Evolutionary conservation across 108 stramenopile genomes (phyloP).

Genomic region (Licmophora abbreviata): DNA sequence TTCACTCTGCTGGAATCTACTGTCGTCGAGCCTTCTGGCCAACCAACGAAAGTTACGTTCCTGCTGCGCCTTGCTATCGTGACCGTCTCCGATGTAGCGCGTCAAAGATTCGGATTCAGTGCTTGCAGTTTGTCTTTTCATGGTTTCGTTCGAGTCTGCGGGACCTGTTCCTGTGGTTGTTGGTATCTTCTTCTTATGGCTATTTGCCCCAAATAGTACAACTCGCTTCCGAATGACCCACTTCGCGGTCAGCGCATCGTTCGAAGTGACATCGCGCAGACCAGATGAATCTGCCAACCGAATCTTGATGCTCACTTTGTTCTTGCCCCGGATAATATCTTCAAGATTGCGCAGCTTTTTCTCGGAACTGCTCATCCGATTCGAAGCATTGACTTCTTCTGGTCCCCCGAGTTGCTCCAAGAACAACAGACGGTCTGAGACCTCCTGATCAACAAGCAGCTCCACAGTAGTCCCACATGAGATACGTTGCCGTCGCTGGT

Average conservation of each 20-base stretch:
- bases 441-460: conserved; percentile 36
- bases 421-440: conserved; percentile 24
- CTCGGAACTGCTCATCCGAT: conserved; percentile 14
- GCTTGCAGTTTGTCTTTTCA: background rate
- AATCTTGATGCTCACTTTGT: conserved; percentile 37
- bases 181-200: conserved; percentile 10
- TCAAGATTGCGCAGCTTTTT: conserved; percentile 27
- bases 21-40: conserved; percentile 6
- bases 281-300: conserved; percentile 22
- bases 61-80: conserved; percentile 49
- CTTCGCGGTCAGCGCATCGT: conserved; percentile 13
- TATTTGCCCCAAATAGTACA: conserved; percentile 3
- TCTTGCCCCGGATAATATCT: conserved; percentile 38
- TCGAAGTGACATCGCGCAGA: too few relatives aligned
- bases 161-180: background rate
- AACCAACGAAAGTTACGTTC: conserved; percentile 62
- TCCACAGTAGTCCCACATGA: conserved; percentile 28
- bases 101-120: background rate
- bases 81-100: conserved; percentile 47
- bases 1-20: conserved; percentile 8
- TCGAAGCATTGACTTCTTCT: conserved; percentile 12
- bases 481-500: background rate
- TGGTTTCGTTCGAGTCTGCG: conserved; percentile 2
- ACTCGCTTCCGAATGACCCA: conserved; percentile 56
- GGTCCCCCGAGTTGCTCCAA: conserved; percentile 26